Evolutionary conservation across 2,329 filamentous ascomycete genomes (phyloP), one percentile per base, ranked within the genome.

Genomic region (Fusarium azukiicola): DNA sequence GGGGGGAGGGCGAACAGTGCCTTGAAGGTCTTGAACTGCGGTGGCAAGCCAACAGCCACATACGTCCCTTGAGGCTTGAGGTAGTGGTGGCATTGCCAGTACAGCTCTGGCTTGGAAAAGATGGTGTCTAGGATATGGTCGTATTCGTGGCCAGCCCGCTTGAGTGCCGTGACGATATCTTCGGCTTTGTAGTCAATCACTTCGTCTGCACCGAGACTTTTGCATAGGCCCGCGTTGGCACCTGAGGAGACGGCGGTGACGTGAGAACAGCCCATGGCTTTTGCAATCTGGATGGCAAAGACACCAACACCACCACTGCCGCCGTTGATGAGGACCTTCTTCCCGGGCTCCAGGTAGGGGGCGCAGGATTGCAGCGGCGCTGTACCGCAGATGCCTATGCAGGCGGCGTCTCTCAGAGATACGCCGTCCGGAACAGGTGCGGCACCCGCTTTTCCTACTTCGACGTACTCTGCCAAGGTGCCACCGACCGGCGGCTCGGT

Each of bases 251-350:
- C 69, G 2, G 47, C 64, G 0, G 71, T 75, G 12, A 81, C 47
- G 2, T 75, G 69, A 19, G 70, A 56, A 17, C 61, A 75, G 3
- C 77, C 79, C 0, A 80, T 1, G 3, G 69, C 71, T 12, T 80
- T 81, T 0, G 79, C 79, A 4, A 79, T 56, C 12, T 81, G 79
- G 0, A 80, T 73, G 0, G 79, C 79, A 27, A 81, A 81, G 4
- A 67, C 32, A 6, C 79, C 79, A 14, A 75, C 79, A 0, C 79
- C 79, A 3, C 79, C 79, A 5, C 79, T 81, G 0, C 79, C 79
- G 5, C 79, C 79, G 8, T 81, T 81, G 3, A 81, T 72, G 2
- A 79, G 63, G 0, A 79, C 75, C 13, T 38, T 79, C 0, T 67
- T 66, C 0, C 58, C 79, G 1, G 42, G 42, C 3, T 71, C 69